Evolutionary conservation across 768 basidiomycete species (phyloP).

Genomic region (Clathrus columnatus): DNA sequence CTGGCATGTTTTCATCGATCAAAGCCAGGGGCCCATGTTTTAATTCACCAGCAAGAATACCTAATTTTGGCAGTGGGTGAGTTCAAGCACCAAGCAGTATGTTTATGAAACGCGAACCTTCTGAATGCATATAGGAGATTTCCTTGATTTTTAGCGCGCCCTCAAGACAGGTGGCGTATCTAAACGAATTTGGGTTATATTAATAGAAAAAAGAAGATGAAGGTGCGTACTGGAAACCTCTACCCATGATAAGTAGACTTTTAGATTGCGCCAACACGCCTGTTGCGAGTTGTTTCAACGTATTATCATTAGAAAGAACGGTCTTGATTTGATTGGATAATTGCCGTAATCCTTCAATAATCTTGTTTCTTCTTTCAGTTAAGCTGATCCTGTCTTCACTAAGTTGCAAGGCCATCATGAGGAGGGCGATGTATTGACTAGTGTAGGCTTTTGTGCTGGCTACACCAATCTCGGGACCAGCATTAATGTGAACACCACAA

Average conservation of each 20-base stretch:
- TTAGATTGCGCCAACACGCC: constrained; percentile 69
- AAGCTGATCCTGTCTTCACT: constrained; percentile 96
- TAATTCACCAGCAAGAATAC: constrained; percentile 95
- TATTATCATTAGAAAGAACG: constrained; percentile 71
- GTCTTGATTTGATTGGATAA: constrained; percentile 84
- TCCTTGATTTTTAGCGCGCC: constrained; percentile 99
- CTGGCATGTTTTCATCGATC: constrained; percentile 97
- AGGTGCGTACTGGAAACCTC: constrained; percentile 82
- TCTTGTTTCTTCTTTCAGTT: constrained; percentile 80
- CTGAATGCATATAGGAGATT: constrained; percentile 68
- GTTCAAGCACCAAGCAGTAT: too few relatives aligned
- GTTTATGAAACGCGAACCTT: constrained; percentile 23
- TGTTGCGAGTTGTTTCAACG: constrained; percentile 75
- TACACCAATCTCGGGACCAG: constrained; percentile 97
- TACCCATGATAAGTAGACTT: constrained; percentile 90
- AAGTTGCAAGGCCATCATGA: constrained; percentile 98
- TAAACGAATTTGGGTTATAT: constrained; percentile 17
- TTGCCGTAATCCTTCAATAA: constrained; percentile 88
- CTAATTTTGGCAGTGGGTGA: constrained; percentile 46
- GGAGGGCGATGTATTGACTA: constrained; percentile 94
- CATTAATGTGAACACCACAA: constrained; percentile 99
- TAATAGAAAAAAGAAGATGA: constrained; percentile 4
- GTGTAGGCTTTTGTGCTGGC: constrained; percentile 99
- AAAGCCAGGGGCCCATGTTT: constrained; percentile 98
- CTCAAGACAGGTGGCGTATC: constrained; percentile 94